Evolutionary conservation across 106 monocot genomes (phyloP).

Genomic region (Acorus calamus): DNA sequence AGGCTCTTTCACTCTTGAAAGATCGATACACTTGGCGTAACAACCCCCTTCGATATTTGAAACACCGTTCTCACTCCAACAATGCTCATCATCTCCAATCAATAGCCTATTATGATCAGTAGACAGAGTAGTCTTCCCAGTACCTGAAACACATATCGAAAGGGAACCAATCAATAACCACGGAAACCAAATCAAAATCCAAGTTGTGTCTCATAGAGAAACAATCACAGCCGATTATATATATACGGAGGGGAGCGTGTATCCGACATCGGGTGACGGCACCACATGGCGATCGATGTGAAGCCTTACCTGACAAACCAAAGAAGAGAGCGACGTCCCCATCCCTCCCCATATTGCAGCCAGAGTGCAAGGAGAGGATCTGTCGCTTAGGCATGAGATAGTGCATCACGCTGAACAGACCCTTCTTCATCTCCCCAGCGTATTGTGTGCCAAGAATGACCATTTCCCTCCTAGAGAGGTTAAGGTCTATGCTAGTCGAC

Average conservation of each 20-base stretch:
- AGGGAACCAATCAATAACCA: not conserved
- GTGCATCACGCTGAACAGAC: slow-evolving; percentile 95
- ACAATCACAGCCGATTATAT: no score
- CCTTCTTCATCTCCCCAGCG: slow-evolving; percentile 99
- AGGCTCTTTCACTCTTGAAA: slow-evolving; percentile 77
- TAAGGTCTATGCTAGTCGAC: slow-evolving; percentile 89
- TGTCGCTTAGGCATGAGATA: slow-evolving; percentile 92
- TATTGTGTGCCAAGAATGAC: slow-evolving; percentile 95
- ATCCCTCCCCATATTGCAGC: slow-evolving; percentile 89
- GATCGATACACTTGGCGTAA: slow-evolving; percentile 84
- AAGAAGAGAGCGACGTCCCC: slow-evolving; percentile 98
- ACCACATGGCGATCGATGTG: slow-evolving; percentile 18
- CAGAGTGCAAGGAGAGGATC: slow-evolving; percentile 84
- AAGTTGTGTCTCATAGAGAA: not conserved
- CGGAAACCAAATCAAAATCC: not conserved
- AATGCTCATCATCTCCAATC: slow-evolving; percentile 92
- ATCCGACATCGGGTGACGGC: slow-evolving; percentile 29
- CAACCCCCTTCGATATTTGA: slow-evolving; percentile 98
- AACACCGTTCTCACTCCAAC: slow-evolving; percentile 88
- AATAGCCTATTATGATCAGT: slow-evolving; percentile 86
- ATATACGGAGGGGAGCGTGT: not conserved
- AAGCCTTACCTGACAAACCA: slow-evolving; percentile 74
- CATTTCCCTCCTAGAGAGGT: slow-evolving; percentile 91
- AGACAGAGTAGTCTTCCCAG: slow-evolving; percentile 90
- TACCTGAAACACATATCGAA: slow-evolving; percentile 25